A percentile compares a stretch with the other conserved stretches of the same genome.
These are phyloP conservation scores for Cynara cardunculus DNA, from an alignment of 129 eudicot species.

Conservation along the genomic window DNA sequence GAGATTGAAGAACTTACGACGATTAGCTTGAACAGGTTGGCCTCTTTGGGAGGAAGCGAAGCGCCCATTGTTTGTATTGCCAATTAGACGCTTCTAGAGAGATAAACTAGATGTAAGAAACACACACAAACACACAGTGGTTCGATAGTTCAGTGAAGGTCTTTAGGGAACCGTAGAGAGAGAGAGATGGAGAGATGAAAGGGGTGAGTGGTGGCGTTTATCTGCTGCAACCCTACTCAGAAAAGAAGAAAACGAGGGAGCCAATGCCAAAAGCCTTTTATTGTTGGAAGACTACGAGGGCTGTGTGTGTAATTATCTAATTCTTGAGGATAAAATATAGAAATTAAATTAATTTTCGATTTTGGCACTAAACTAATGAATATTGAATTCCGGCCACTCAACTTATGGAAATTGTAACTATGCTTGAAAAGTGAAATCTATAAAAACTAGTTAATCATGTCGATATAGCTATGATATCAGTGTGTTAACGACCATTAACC, in stretches of 20 bases:
- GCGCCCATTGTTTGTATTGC: slow-evolving; percentile 67
- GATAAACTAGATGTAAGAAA: not conserved
- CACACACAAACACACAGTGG: slow-evolving; percentile 8
- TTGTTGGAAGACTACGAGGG: slow-evolving; percentile 21
- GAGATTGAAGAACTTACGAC: slow-evolving; percentile 54
- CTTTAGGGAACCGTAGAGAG: not conserved
- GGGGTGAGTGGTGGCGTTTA: slow-evolving; percentile 66
- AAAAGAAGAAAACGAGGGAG: not conserved
- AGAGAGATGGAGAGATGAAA: slow-evolving; percentile 9
- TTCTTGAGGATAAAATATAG: not conserved
- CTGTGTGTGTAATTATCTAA: slow-evolving; percentile 14
- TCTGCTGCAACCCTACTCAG: slow-evolving; percentile 93
- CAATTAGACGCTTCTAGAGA: slow-evolving; percentile 4
- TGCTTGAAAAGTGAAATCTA: not conserved
- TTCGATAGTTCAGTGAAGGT: slow-evolving; percentile 17
- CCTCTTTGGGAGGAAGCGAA: slow-evolving; percentile 95
- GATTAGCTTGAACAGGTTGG: slow-evolving; percentile 95
- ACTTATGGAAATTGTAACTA: not conserved
- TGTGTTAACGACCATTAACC: no score
- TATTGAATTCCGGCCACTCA: not conserved
- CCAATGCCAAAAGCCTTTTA: not conserved
- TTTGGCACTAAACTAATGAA: not conserved
- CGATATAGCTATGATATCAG: no score
- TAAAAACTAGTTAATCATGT: no score
- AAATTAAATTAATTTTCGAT: not conserved